Conservation (phyloP, 2,329 filamentous ascomycete genomes). For the Incumbomyces delicatus region DNA sequence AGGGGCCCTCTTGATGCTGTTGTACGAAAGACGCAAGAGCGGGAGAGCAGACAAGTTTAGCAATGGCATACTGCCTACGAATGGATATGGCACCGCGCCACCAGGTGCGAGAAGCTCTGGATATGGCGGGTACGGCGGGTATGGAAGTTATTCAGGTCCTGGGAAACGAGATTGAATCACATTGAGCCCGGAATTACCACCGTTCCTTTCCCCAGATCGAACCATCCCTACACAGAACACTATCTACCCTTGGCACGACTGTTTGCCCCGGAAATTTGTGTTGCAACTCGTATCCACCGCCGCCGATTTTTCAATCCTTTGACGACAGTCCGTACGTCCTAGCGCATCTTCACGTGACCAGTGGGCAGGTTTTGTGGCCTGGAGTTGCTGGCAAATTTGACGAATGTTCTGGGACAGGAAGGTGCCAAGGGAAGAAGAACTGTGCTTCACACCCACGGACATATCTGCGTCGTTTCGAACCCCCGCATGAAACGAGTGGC, state of each 20-base stretch:
- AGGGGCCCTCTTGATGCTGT: constrained; percentile 19
- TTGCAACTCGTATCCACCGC: not conserved
- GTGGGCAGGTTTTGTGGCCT: too few relatives aligned
- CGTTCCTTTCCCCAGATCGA: not conserved
- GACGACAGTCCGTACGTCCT: too few relatives aligned
- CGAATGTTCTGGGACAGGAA: too few relatives aligned
- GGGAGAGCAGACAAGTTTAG: constrained; percentile 16
- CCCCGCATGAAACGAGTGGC: too few relatives aligned
- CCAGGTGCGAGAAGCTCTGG: constrained; percentile 14
- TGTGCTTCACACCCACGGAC: too few relatives aligned
- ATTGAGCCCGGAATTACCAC: not conserved
- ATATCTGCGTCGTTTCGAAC: too few relatives aligned
- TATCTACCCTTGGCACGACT: too few relatives aligned
- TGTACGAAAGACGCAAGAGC: constrained; percentile 20
- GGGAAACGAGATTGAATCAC: constrained; percentile 20
- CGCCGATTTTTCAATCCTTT: not conserved
- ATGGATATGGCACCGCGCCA: constrained; percentile 3
- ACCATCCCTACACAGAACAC: too few relatives aligned
- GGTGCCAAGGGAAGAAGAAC: too few relatives aligned
- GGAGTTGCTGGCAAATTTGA: too few relatives aligned
- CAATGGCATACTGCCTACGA: constrained; percentile 13
- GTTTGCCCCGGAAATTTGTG: not conserved
- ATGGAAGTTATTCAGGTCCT: constrained; percentile 8
- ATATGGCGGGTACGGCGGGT: constrained; percentile 19
- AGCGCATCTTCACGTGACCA: too few relatives aligned